Conservation (phyloP, 2,329 filamentous ascomycete species). For the Lachnellula willkommii region DNA sequence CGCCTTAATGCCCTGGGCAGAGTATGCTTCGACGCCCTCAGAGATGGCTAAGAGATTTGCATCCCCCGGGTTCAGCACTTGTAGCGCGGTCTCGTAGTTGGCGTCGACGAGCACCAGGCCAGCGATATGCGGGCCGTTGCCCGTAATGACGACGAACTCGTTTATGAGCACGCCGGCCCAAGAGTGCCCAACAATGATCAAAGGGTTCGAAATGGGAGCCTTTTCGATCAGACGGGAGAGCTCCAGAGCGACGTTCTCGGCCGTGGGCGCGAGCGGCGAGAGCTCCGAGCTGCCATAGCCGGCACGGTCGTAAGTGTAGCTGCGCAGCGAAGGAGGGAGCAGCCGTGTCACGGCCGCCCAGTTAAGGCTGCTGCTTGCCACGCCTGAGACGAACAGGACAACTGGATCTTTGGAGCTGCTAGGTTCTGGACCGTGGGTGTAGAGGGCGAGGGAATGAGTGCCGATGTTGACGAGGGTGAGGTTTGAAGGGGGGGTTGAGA, state of each 20-base stretch:
- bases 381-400: constrained; percentile 9
- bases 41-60: constrained; percentile 3
- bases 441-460: constrained; percentile 18
- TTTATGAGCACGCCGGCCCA: constrained; percentile 12
- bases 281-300: constrained; percentile 12
- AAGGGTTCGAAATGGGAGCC: constrained; percentile 8
- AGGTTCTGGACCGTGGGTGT: constrained; percentile 12
- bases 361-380: constrained; percentile 4
- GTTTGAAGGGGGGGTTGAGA: not conserved
- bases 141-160: constrained; percentile 13
- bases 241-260: constrained; percentile 19
- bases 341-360: constrained; percentile 15
- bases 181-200: constrained; percentile 19
- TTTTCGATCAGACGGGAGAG: constrained; percentile 12
- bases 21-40: constrained; percentile 1
- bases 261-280: constrained; percentile 12
- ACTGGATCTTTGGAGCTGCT: constrained; percentile 3
- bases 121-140: constrained; percentile 8
- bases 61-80: constrained; percentile 12
- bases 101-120: constrained; percentile 21
- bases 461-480: constrained; percentile 11
- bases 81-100: constrained; percentile 16
- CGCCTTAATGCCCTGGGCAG: not conserved
- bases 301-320: constrained; percentile 19
- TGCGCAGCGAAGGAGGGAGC: constrained; percentile 5